Conservation (phyloP, 2,329 filamentous ascomycete genomes). For the Nectriaceae sp. region DNA sequence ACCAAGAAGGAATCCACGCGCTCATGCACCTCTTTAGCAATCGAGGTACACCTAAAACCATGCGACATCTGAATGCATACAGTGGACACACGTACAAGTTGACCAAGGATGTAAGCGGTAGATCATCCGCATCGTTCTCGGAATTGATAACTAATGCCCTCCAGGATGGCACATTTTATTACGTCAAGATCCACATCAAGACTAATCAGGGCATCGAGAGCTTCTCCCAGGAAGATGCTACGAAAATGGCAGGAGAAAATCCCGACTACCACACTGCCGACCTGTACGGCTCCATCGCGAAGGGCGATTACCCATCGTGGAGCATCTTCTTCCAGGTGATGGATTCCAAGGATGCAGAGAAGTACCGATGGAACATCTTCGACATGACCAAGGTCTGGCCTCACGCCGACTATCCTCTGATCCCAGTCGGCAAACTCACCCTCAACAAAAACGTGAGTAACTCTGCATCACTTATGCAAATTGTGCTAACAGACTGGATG, state of each 20-base stretch:
- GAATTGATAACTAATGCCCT: not conserved
- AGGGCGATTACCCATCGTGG: conserved; percentile 64
- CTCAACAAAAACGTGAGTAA: too few relatives aligned
- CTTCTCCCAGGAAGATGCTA: not conserved
- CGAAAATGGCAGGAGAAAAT: not conserved
- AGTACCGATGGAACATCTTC: conserved; percentile 66
- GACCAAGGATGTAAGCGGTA: not conserved
- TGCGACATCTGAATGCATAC: not conserved
- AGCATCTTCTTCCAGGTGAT: conserved; percentile 65
- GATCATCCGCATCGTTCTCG: not conserved
- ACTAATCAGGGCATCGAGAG: not conserved
- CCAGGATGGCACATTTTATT: not conserved
- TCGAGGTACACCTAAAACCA: not conserved
- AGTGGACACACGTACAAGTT: not conserved
- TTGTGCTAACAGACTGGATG: too few relatives aligned
- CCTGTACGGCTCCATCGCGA: conserved; percentile 63
- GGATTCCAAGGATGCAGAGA: conserved; percentile 61
- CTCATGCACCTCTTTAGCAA: not conserved
- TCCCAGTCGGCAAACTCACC: too few relatives aligned
- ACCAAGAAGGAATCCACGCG: conserved; percentile 41
- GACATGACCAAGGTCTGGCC: conserved; percentile 75
- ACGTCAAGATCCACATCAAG: not conserved
- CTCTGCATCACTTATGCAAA: too few relatives aligned
- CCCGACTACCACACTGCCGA: conserved; percentile 54
- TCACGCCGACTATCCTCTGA: conserved; percentile 63